Conservation (phyloP, 2,329 filamentous ascomycete genomes). For the Rasamsonia emersonii region DNA sequence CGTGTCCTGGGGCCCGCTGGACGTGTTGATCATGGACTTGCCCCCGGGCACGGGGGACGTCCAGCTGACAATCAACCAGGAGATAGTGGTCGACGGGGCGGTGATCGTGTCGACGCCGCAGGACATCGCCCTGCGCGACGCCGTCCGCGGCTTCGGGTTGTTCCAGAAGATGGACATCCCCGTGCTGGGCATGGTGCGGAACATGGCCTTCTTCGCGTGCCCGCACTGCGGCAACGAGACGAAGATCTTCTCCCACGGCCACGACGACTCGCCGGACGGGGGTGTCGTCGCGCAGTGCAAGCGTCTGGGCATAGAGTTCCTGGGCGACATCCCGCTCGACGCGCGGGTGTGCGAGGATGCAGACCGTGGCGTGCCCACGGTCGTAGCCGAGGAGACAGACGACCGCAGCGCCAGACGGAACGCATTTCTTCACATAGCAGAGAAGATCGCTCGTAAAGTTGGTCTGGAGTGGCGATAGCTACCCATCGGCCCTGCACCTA, state of each 20-base stretch:
- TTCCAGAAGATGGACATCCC: conserved; percentile 78
- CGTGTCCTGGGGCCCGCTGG: conserved; percentile 85
- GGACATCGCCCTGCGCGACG: conserved; percentile 84
- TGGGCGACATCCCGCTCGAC: conserved; percentile 85
- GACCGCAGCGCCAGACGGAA: conserved; percentile 57
- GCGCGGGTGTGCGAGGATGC: conserved; percentile 79
- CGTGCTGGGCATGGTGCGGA: conserved; percentile 76
- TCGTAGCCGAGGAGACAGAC: conserved; percentile 66
- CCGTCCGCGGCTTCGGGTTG: conserved; percentile 84
- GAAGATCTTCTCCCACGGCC: conserved; percentile 57
- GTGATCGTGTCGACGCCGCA: conserved; percentile 91
- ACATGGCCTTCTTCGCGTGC: conserved; percentile 81
- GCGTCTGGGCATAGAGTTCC: conserved; percentile 64
- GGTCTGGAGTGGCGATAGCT: conserved; percentile 32
- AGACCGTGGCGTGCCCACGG: conserved; percentile 78
- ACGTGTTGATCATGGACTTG: conserved; percentile 81
- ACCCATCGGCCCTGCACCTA: background rate
- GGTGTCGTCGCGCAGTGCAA: conserved; percentile 61
- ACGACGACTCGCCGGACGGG: conserved; percentile 37
- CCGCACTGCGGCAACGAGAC: conserved; percentile 67
- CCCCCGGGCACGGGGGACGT: conserved; percentile 94
- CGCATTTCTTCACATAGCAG: conserved; percentile 65
- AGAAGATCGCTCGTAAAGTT: conserved; percentile 38
- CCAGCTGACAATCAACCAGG: conserved; percentile 93
- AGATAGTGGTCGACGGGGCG: conserved; percentile 74